phyloP scores from a whole-genome alignment of 225 moss, liverwort and hornwort species.

The Physcomitrellopsis africana region DNA sequence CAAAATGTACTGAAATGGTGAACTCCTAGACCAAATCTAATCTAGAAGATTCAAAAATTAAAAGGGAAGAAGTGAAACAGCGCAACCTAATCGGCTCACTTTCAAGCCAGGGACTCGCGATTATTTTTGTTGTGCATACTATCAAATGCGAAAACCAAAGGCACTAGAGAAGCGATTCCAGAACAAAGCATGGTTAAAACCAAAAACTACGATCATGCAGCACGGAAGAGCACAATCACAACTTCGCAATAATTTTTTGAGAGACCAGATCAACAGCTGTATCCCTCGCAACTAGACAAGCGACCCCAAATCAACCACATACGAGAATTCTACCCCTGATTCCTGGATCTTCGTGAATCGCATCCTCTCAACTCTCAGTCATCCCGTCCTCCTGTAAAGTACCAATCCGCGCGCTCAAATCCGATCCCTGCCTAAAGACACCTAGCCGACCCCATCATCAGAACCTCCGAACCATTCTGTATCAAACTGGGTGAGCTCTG shows the following conservation, averaged over 20 bases:
- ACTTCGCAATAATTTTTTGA: conserved; percentile 4
- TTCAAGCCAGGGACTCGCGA: too few relatives aligned
- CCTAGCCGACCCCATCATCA: neutral
- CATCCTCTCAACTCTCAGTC: neutral
- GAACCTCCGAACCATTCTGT: neutral
- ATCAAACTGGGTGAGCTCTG: neutral
- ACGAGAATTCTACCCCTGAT: neutral
- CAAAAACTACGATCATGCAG: neutral
- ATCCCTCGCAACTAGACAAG: neutral
- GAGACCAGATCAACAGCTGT: neutral
- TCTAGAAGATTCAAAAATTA: neutral
- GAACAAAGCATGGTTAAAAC: neutral
- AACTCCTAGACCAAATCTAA: neutral
- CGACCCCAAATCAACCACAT: neutral
- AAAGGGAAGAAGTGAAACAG: too few relatives aligned
- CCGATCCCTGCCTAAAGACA: neutral
- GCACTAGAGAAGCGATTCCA: conserved; percentile 1
- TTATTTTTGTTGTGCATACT: neutral
- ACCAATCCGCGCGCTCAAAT: neutral
- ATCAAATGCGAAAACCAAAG: neutral
- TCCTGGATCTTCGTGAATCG: neutral
- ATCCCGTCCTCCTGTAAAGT: too few relatives aligned
- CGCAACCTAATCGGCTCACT: too few relatives aligned
- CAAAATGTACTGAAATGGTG: neutral
- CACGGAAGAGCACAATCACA: neutral